Percentiles rank a stretch among this genome's conserved stretches.
These are phyloP conservation scores for Geotrichum bryndzae DNA, from an alignment of 1,139 yeast genomes.

Conservation along the genomic window DNA sequence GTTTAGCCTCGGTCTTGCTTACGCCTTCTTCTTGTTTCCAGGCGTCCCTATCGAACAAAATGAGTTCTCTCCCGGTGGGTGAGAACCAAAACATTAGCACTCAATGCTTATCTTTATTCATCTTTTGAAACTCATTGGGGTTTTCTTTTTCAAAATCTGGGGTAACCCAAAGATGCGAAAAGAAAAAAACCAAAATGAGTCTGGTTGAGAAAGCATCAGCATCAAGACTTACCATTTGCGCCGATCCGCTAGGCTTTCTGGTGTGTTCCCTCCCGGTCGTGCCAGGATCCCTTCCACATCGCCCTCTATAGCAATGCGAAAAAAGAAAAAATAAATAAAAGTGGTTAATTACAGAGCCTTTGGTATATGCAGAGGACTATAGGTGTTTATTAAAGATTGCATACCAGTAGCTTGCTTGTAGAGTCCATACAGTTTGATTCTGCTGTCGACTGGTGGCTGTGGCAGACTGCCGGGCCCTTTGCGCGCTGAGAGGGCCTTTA, in stretches of 20 bases:
- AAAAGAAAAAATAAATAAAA: neutral
- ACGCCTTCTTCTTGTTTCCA: conserved; percentile 76
- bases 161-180: neutral
- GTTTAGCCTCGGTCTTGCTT: conserved; percentile 66
- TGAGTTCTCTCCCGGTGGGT: neutral
- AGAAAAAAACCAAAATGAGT: neutral
- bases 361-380: conserved; percentile 4
- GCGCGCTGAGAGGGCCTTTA: conserved; percentile 63
- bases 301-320: conserved; percentile 49
- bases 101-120: neutral
- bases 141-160: no score
- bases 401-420: conserved; percentile 70
- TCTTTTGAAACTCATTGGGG: neutral
- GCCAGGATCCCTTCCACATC: conserved; percentile 64
- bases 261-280: conserved; percentile 54
- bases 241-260: conserved; percentile 62
- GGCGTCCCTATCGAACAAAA: conserved; percentile 47
- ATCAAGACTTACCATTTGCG: conserved; percentile 50
- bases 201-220: neutral
- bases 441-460: conserved; percentile 69
- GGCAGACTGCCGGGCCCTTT: conserved; percentile 67
- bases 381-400: conserved; percentile 3
- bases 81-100: neutral
- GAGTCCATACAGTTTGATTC: conserved; percentile 69
- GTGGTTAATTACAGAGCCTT: neutral